Percentiles rank a stretch among this genome's conserved stretches.
Evolutionary conservation across 2,329 filamentous ascomycete species (phyloP).

Genomic region (Elsinoe necatrix): DNA sequence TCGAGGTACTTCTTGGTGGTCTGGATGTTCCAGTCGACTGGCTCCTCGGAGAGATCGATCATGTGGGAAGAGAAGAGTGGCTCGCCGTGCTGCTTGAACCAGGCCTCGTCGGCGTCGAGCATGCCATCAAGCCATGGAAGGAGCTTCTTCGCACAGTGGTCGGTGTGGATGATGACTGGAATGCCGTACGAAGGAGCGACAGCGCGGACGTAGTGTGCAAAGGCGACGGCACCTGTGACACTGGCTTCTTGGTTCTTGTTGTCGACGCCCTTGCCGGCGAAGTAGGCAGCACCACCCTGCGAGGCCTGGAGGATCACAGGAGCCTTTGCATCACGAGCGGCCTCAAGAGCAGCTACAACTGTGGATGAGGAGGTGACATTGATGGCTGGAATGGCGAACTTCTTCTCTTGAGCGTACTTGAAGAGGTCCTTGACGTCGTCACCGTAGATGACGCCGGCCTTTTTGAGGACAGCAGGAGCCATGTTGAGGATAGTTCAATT

Average conservation of each 20-base stretch:
- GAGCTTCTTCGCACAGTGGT: constrained; percentile 99
- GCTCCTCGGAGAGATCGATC: constrained; percentile 94
- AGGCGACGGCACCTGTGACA: constrained; percentile 78
- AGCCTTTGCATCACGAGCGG: constrained; percentile 81
- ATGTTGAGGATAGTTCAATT: constrained; percentile 15
- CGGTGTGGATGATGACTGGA: constrained; percentile 89
- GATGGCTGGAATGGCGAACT: constrained; percentile 65
- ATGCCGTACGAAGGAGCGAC: constrained; percentile 81
- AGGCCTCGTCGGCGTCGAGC: constrained; percentile 85
- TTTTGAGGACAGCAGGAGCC: constrained; percentile 22
- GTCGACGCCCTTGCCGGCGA: constrained; percentile 57
- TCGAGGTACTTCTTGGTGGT: constrained; percentile 91
- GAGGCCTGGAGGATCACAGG: constrained; percentile 78
- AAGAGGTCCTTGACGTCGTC: constrained; percentile 51
- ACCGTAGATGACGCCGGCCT: constrained; percentile 34
- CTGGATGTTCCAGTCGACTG: constrained; percentile 79
- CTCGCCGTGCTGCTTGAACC: constrained; percentile 88
- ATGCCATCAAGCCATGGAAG: constrained; percentile 96
- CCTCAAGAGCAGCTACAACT: constrained; percentile 80
- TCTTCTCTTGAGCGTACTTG: constrained; percentile 78
- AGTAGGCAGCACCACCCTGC: constrained; percentile 75
- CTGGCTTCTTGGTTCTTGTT: constrained; percentile 81
- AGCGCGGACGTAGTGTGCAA: constrained; percentile 85
- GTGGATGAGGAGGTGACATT: constrained; percentile 93
- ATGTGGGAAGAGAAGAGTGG: constrained; percentile 92